Evolutionary conservation across 139 green algal species (phyloP).

Genomic region (Picochlorum sp.): DNA sequence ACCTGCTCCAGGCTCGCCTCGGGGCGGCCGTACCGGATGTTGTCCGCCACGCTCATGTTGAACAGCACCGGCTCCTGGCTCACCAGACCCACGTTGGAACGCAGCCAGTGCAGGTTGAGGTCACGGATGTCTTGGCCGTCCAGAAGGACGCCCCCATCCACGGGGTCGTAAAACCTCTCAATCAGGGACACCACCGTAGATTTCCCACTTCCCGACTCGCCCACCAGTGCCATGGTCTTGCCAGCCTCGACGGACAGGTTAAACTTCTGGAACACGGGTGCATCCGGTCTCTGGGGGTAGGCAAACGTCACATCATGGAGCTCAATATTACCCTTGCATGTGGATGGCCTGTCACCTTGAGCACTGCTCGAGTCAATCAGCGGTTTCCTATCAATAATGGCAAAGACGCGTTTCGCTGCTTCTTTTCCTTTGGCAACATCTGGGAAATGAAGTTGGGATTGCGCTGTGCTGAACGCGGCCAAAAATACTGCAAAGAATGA

Average conservation of each 20-base stretch:
- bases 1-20: too few species aligned
- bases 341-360: constrained; percentile 17
- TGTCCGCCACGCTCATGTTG: too few species aligned
- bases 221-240: constrained; percentile 78
- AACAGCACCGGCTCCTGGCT: too few species aligned
- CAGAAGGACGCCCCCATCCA: constrained; percentile 42
- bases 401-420: constrained; percentile 59
- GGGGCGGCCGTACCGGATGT: too few species aligned
- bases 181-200: constrained; percentile 79
- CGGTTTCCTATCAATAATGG: constrained; percentile 62
- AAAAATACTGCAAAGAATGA: constrained; percentile 73
- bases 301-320: constrained; percentile 44
- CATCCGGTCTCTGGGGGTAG: constrained; percentile 53
- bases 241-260: constrained; percentile 45
- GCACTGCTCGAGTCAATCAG: constrained; percentile 43
- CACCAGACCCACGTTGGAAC: too few species aligned
- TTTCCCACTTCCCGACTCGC: constrained; percentile 86
- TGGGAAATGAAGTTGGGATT: constrained; percentile 49
- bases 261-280: constrained; percentile 57
- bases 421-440: constrained; percentile 58
- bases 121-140: too few species aligned
- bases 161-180: constrained; percentile 78
- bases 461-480: constrained; percentile 42
- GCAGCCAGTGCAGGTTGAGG: too few species aligned
- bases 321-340: constrained; percentile 21